Evolutionary conservation across 306 rosid species (phyloP).

Genomic region (Pueraria montana): DNA sequence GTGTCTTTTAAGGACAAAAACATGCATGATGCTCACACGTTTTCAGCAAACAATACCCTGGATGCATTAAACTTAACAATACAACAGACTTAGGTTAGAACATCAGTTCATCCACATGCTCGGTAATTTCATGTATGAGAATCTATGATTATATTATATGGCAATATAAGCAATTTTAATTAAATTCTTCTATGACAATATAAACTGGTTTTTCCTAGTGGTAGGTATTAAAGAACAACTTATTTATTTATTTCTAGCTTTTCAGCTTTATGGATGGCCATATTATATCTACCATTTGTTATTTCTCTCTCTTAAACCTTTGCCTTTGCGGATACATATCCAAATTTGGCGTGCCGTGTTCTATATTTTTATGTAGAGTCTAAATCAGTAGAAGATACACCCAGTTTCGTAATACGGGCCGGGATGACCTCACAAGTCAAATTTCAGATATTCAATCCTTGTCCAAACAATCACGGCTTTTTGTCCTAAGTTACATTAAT

Average conservation of each 20-base stretch:
- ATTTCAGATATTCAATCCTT: not conserved
- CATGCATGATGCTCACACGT: no score
- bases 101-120: no score
- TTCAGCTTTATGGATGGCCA: not conserved
- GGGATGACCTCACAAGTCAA: conserved; percentile 34
- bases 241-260: not conserved
- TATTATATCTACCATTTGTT: not conserved
- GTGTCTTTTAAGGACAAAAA: no score
- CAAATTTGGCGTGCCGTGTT: not conserved
- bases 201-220: conserved; percentile 13
- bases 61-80: no score
- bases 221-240: not conserved
- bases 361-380: not conserved
- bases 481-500: conserved; percentile 6
- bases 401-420: conserved; percentile 22
- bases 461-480: conserved; percentile 40
- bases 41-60: no score
- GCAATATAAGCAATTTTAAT: no score
- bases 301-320: not conserved
- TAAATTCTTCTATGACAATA: no score
- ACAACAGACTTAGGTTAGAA: no score
- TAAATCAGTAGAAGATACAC: conserved; percentile 36
- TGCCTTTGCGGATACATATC: not conserved
- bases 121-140: no score
- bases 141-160: no score